Evolutionary conservation across 2,329 filamentous ascomycete species (phyloP), one percentile per base, ranked within the genome.

Genomic region (Phyllosticta citrichinensis): DNA sequence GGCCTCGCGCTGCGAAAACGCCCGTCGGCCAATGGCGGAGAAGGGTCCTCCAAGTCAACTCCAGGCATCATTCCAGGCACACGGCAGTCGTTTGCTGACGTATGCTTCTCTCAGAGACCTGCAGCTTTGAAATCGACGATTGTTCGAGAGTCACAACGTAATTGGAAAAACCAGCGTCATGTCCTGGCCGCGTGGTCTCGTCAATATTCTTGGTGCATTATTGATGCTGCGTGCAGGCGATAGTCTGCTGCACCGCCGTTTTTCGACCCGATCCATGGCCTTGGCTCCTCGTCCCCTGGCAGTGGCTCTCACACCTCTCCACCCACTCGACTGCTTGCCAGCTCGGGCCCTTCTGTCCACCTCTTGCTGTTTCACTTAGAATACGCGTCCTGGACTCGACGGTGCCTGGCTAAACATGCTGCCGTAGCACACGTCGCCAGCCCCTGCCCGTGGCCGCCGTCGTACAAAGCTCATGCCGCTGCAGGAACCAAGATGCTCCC

Each of bases 181-280:
- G 40, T 47, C 40, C 40, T 47, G 40, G 17, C 40, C 40, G 40
- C 12, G 40, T 47, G 40, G 40, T 47, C 40, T 47, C 14, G 58
- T 33, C 58, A 60, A 60, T 60, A 60, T 60, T 60, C 58, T 60
- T n/a, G 58, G 24, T 60, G 58, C 58, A 60, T 55, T 55, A 60
- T 55, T 55, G 52, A 60, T 60, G 52, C 52, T 60, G 58, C 53
- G 52, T 52, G 35, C 24, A 25, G 35, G 24, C 58, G 58, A 60
- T 60, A 60, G 57, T 55, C 30, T 52, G 52, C 35, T 60, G 58
- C 58, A 52, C 30, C 53, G 52, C 58, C 58, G 58, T 60, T 56
- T 55, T 47, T 47, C 40, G 40, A 47, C 40, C 40, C 40, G 17
- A 47, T 47, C 40, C 40, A 47, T 47, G 40, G 40, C 8, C 40